These are phyloP conservation scores for Eucalyptus lansdowneana DNA, from an alignment of 345 rosid genomes.

Conservation along the genomic window DNA sequence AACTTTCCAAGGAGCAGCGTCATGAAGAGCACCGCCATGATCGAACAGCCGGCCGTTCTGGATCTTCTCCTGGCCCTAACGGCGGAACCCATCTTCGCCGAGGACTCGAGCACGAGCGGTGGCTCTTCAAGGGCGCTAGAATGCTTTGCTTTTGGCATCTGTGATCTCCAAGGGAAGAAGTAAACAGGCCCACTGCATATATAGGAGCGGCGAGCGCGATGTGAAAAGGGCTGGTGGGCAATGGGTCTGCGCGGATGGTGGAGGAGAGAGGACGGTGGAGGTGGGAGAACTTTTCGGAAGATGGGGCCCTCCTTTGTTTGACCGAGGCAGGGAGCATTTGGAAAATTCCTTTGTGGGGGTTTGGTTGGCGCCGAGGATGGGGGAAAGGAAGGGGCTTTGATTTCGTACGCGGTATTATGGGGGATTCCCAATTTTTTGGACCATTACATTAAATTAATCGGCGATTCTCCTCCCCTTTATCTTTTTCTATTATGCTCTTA, in stretches of 20 bases:
- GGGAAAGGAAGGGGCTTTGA: background rate
- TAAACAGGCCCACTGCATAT: slow-evolving; percentile 7
- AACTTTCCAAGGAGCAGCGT: background rate
- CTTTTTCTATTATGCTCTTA: background rate
- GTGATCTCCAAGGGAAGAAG: slow-evolving; percentile 13
- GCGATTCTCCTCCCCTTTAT: background rate
- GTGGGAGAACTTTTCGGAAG: slow-evolving; percentile 3
- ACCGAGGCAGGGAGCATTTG: background rate
- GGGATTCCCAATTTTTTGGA: background rate
- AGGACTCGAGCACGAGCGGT: background rate
- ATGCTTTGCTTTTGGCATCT: slow-evolving; percentile 9
- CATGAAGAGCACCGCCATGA: background rate
- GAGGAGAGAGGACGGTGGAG: slow-evolving; percentile 26
- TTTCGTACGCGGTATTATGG: background rate
- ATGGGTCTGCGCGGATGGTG: background rate
- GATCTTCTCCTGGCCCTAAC: background rate
- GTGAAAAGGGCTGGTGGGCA: background rate
- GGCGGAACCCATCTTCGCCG: background rate
- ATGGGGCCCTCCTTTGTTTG: background rate
- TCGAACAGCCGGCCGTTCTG: background rate
- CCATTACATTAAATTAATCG: background rate
- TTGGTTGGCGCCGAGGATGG: background rate
- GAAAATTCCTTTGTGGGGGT: background rate
- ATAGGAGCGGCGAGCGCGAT: background rate
- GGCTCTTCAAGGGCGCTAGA: background rate